A percentile compares a stretch with the other conserved stretches of the same genome.
phyloP scores from a whole-genome alignment of 805 yeast genomes.

The Saturnispora quitensis region DNA sequence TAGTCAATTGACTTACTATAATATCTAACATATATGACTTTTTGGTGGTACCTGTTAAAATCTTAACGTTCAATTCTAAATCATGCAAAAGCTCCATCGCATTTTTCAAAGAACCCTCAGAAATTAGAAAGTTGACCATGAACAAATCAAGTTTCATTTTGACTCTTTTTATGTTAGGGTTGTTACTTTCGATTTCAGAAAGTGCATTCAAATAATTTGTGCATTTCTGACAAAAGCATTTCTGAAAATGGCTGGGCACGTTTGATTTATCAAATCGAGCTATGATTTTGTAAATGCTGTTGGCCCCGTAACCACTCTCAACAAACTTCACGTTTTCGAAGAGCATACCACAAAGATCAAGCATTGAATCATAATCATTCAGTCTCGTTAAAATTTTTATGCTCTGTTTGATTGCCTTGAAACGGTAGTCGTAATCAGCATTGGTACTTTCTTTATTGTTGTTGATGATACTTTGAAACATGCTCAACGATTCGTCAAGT shows the following conservation, averaged over 20 bases:
- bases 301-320: slow-evolving; percentile 20
- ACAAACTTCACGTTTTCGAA: slow-evolving; percentile 15
- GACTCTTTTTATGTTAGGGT: slow-evolving; percentile 28
- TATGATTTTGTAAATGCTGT: slow-evolving; percentile 25
- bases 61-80: slow-evolving; percentile 31
- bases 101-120: slow-evolving; percentile 21
- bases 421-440: slow-evolving; percentile 17
- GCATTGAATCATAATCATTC: slow-evolving; percentile 12
- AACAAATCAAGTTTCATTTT: slow-evolving; percentile 41
- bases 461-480: slow-evolving; percentile 18
- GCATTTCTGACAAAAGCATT: slow-evolving; percentile 17
- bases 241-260: slow-evolving; percentile 14
- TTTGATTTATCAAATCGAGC: slow-evolving; percentile 21
- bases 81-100: slow-evolving; percentile 29
- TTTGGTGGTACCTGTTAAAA: slow-evolving; percentile 35
- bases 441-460: background rate
- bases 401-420: slow-evolving; percentile 28
- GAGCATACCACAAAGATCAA: slow-evolving; percentile 14
- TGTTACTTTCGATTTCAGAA: slow-evolving; percentile 6
- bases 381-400: slow-evolving; percentile 22
- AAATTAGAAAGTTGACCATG: slow-evolving; percentile 31
- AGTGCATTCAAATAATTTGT: slow-evolving; percentile 10
- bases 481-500: slow-evolving; percentile 17
- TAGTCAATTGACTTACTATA: slow-evolving; percentile 56
- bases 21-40: slow-evolving; percentile 50